phyloP scores from a whole-genome alignment of 331 rosid genomes.

The Pyracantha coccinea region DNA sequence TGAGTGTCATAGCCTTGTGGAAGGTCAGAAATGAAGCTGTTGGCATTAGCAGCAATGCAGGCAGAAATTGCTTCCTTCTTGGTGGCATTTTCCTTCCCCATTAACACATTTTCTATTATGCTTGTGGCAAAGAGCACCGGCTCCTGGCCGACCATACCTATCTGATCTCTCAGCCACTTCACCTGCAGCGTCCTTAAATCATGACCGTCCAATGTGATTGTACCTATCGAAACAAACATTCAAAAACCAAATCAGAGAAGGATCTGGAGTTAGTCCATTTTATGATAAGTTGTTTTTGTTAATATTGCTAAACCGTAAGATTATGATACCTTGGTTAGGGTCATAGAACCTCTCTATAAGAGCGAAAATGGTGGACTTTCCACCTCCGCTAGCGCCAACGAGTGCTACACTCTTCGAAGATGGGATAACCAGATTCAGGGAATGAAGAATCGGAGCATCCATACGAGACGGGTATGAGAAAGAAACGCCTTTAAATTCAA shows the following conservation, averaged over 20 bases:
- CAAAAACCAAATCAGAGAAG: conserved; percentile 3
- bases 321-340: conserved; percentile 48
- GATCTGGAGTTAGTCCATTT: background rate
- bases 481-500: conserved; percentile 58
- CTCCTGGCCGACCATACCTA: conserved; percentile 93
- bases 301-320: background rate
- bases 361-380: conserved; percentile 83
- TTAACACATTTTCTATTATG: conserved; percentile 74
- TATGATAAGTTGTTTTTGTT: background rate
- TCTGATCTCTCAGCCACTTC: conserved; percentile 82
- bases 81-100: conserved; percentile 78
- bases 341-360: conserved; percentile 85
- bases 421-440: conserved; percentile 57
- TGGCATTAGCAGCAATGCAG: conserved; percentile 77
- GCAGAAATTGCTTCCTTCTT: conserved; percentile 74
- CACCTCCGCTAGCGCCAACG: conserved; percentile 91
- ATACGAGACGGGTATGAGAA: conserved; percentile 82
- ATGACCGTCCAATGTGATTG: conserved; percentile 66
- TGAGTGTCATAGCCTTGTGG: conserved; percentile 82
- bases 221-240: conserved; percentile 39
- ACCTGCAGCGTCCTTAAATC: conserved; percentile 69
- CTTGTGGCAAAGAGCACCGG: conserved; percentile 78
- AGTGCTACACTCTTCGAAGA: conserved; percentile 63
- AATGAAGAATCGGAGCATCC: conserved; percentile 40
- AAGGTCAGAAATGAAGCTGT: conserved; percentile 56